These are phyloP conservation scores for Pharnaceum exiguum DNA, from an alignment of 148 eudicot species.

Conservation along the genomic window DNA sequence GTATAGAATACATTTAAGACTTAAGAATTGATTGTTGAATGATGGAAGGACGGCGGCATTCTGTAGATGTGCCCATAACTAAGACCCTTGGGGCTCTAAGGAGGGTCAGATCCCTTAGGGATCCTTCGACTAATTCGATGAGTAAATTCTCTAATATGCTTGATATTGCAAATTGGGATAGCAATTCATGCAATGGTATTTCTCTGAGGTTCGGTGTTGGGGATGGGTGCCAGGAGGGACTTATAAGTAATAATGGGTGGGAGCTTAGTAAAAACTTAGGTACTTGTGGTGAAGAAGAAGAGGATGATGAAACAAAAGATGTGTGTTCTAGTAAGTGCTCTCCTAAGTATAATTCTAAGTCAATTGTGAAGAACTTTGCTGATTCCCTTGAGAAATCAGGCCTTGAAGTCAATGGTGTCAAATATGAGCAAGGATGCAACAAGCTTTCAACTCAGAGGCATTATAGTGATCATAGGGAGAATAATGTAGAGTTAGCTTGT, in stretches of 20 bases:
- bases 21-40: slow-evolving; percentile 11
- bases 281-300: slow-evolving; percentile 40
- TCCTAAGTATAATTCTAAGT: slow-evolving; percentile 20
- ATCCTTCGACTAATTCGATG: slow-evolving; percentile 84
- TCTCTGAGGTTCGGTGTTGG: slow-evolving; percentile 64
- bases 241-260: slow-evolving; percentile 23
- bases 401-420: slow-evolving; percentile 7
- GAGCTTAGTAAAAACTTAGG: slow-evolving; percentile 25
- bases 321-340: slow-evolving; percentile 15
- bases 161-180: slow-evolving; percentile 83
- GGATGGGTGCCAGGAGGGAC: slow-evolving; percentile 30
- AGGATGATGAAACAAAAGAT: slow-evolving; percentile 24
- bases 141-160: slow-evolving; percentile 55
- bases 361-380: slow-evolving; percentile 11
- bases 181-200: slow-evolving; percentile 66
- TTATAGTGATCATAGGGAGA: slow-evolving; percentile 23
- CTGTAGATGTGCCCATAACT: slow-evolving; percentile 83
- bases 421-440: slow-evolving; percentile 26
- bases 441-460: slow-evolving; percentile 24
- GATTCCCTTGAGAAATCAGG: slow-evolving; percentile 19
- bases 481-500: slow-evolving; percentile 42
- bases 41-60: slow-evolving; percentile 93
- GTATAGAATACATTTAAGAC: background rate
- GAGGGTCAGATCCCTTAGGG: slow-evolving; percentile 93
- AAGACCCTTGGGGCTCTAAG: slow-evolving; percentile 77